A percentile compares a stretch with the other conserved stretches of the same genome.
phyloP scores from a whole-genome alignment of 257 asterid genomes.

The Solanum virginianum region DNA sequence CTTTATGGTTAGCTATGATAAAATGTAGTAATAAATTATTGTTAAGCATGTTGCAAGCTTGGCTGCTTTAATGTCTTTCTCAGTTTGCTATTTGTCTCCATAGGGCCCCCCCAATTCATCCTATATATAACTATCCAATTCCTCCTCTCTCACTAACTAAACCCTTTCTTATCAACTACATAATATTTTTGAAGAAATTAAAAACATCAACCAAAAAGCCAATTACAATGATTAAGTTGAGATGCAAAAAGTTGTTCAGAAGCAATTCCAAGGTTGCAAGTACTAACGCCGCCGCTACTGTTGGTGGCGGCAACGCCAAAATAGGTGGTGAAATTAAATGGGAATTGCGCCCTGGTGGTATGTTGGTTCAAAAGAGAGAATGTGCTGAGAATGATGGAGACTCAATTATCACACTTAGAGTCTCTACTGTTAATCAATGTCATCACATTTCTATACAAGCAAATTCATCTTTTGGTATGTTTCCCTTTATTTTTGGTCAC shows the following conservation, averaged over 20 bases:
- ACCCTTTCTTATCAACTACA: neutral
- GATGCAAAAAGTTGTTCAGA: constrained; percentile 51
- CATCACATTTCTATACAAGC: constrained; percentile 45
- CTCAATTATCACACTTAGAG: constrained; percentile 35
- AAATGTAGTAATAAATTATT: neutral
- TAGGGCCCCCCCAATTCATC: constrained; percentile 13
- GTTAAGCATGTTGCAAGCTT: neutral
- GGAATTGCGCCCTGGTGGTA: constrained; percentile 85
- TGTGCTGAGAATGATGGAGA: constrained; percentile 19
- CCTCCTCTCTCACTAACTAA: neutral
- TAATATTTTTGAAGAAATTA: neutral
- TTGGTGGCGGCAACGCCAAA: neutral
- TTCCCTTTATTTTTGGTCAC: neutral
- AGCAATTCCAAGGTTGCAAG: constrained; percentile 31
- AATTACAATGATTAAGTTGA: constrained; percentile 43
- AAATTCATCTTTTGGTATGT: constrained; percentile 75
- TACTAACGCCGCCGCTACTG: neutral
- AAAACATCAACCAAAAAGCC: neutral
- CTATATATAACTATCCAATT: constrained; percentile 29
- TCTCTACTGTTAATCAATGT: constrained; percentile 46
- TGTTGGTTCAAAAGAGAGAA: constrained; percentile 73
- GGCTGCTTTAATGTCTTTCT: constrained; percentile 10
- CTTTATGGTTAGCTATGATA: neutral
- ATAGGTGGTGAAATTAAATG: constrained; percentile 46
- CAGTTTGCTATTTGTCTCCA: constrained; percentile 15